phyloP scores from a whole-genome alignment of 2,329 filamentous ascomycete genomes.

The Chrysoporthe deuterocubensis region DNA sequence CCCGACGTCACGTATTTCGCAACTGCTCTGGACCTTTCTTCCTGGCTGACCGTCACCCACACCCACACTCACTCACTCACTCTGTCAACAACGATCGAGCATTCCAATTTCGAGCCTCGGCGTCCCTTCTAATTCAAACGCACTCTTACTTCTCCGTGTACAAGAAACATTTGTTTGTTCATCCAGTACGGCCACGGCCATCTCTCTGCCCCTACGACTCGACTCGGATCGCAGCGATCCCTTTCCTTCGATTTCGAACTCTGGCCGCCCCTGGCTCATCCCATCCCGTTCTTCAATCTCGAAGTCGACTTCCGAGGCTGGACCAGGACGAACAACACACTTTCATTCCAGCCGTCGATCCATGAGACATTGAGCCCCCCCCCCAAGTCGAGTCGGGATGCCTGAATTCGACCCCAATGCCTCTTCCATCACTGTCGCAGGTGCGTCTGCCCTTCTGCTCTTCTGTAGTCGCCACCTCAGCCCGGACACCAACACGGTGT shows the following conservation, averaged over 20 bases:
- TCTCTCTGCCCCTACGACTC: not conserved
- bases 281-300: constrained; percentile 5
- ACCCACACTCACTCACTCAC: no score
- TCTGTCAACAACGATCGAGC: constrained; percentile 7
- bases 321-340: not conserved
- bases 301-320: constrained; percentile 4
- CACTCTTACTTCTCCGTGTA: not conserved
- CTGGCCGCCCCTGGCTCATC: not conserved
- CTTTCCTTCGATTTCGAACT: not conserved
- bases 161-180: constrained; percentile 5
- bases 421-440: constrained; percentile 63
- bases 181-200: not conserved
- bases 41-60: not conserved
- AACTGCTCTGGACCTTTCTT: not conserved
- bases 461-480: not conserved
- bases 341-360: constrained; percentile 15
- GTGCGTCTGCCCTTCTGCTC: constrained; percentile 41
- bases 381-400: constrained; percentile 34
- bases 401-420: constrained; percentile 48
- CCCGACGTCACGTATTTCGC: constrained; percentile 9
- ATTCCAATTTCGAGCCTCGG: not conserved
- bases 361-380: constrained; percentile 22
- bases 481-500: not conserved
- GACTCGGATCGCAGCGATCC: not conserved
- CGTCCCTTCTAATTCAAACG: not conserved